Percentiles rank a stretch among this genome's conserved stretches.
Evolutionary conservation across 2,329 filamentous ascomycete species (phyloP).

Genomic region (Trichoderma sp.): DNA sequence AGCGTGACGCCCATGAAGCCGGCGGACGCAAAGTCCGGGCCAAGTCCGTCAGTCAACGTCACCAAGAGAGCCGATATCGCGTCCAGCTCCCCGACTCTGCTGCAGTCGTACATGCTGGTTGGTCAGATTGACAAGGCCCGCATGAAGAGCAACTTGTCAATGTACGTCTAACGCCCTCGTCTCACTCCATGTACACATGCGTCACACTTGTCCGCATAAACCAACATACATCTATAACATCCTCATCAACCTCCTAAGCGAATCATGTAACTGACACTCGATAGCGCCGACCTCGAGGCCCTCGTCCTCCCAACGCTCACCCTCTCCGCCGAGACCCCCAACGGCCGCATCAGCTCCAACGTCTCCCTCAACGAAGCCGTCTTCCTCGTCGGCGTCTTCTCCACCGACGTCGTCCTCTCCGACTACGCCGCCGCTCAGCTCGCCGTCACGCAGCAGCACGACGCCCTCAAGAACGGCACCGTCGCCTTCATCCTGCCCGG

Average conservation of each 20-base stretch:
- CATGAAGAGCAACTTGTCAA: conserved; percentile 58
- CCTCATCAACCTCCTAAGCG: background rate
- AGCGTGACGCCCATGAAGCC: conserved; percentile 38
- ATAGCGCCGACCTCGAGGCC: conserved; percentile 60
- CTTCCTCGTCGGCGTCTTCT: conserved; percentile 72
- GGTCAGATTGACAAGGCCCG: conserved; percentile 65
- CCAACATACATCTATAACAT: background rate
- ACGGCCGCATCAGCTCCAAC: conserved; percentile 61
- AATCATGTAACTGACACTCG: conserved; percentile 8
- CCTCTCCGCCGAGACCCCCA: conserved; percentile 59
- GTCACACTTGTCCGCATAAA: too few relatives aligned
- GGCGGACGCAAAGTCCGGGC: conserved; percentile 20
- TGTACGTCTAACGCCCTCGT: conserved; percentile 51
- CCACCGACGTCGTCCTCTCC: conserved; percentile 57
- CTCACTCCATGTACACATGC: too few relatives aligned
- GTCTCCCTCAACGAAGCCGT: conserved; percentile 70
- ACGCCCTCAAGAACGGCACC: conserved; percentile 52
- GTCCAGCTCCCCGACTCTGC: conserved; percentile 42
- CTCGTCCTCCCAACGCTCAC: conserved; percentile 70
- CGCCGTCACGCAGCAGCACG: conserved; percentile 52
- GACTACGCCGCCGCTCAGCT: conserved; percentile 51
- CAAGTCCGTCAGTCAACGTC: conserved; percentile 35
- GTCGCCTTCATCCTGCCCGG: conserved; percentile 71
- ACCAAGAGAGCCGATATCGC: conserved; percentile 31
- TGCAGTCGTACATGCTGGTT: conserved; percentile 69